Evolutionary conservation across 1,284 basidiomycete genomes (phyloP), one percentile per base, ranked within the genome.

Genomic region (Naganishia albida): DNA sequence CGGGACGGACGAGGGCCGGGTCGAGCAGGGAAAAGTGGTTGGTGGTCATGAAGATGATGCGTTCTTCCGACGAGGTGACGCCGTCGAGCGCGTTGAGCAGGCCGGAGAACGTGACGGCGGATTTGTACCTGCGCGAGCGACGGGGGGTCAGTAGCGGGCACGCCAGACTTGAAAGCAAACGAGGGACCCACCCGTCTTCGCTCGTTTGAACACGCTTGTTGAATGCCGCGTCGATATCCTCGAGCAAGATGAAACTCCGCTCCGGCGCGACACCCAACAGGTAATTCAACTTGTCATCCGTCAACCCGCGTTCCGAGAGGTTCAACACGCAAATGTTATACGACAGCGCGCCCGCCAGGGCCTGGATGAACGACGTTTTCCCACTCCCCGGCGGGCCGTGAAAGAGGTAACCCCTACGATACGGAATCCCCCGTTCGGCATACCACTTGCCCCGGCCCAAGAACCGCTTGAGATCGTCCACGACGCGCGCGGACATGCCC

Each of bases 31-130:
- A 73, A 63, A 91, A 79, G 73, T 98, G 95, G 78, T 99, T 99
- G n/a, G 95, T 99, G 0, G 95, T 99, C 89, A 99, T 92, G 80
- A 99, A 99, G 48, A 99, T 87, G 74, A 99, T 89, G n/a, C 96
- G 87, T 74, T 96, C 93, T 77, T 96, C 93, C 42, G 93, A 92
- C 3, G 91, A 94, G 1, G 94, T 95, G 16, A 99, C 95, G 20
- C 96, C 96, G 75, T 99, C 96, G 2, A 99, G 84, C 4, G 95
- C 93, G 74, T 99, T 99, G 34, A 99, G 82, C 74, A 99, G 88
- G 28, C 96, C 96, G 3, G 94, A 98, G 79, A 99, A 99, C 0
- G 96, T 99, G 26, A 99, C 89, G 20, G 89, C 90, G 0, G 90
- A 93, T 80, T 95, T 91, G 76, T 91, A 94, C 28, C 91, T 93